Evolutionary conservation across 352 stramenopile species (phyloP).

Genomic region (Peronospora destructor): DNA sequence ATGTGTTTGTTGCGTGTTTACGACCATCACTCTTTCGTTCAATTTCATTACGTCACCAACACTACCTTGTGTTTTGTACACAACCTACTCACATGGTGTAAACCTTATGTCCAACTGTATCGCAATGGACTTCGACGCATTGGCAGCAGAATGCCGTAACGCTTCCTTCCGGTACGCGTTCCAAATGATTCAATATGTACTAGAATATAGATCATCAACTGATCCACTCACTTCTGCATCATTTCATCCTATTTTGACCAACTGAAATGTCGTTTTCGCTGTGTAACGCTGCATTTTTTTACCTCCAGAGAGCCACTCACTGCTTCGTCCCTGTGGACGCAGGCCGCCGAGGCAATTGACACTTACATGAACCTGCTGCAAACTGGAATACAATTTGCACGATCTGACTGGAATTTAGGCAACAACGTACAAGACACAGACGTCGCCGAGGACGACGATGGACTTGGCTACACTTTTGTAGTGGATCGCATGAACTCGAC

Average conservation of each 20-base stretch:
- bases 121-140: slow-evolving; percentile 44
- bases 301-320: slow-evolving; percentile 18
- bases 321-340: slow-evolving; percentile 15
- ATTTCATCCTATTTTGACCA: neutral
- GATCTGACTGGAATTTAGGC: neutral
- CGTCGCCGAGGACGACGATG: slow-evolving; percentile 43
- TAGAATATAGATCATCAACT: neutral
- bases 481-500: slow-evolving; percentile 32
- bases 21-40: no score
- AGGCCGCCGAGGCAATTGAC: slow-evolving; percentile 13
- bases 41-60: slow-evolving; percentile 4
- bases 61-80: neutral
- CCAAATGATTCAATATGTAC: neutral
- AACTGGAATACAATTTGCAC: neutral
- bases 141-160: slow-evolving; percentile 47
- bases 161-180: slow-evolving; percentile 38
- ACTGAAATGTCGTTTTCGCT: neutral
- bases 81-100: neutral
- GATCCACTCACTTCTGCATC: no score
- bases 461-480: slow-evolving; percentile 62
- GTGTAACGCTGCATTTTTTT: neutral
- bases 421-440: slow-evolving; percentile 15
- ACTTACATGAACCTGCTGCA: slow-evolving; percentile 12
- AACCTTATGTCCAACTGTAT: neutral
- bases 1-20: no score